These are phyloP conservation scores for Lipomyces sp. DNA, from an alignment of 805 yeast genomes.

Conservation along the genomic window DNA sequence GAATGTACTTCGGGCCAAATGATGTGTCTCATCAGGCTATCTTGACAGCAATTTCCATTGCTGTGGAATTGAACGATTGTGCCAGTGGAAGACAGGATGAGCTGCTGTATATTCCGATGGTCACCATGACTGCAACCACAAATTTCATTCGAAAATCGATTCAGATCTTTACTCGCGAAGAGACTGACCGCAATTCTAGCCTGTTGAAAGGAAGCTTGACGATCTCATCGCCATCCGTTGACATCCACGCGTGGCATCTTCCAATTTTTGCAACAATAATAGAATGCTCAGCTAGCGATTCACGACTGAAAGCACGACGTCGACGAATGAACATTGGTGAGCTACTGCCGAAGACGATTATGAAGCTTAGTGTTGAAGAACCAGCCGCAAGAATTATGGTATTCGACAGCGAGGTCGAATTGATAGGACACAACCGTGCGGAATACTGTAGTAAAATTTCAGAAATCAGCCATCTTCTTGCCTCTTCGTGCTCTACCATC, in stretches of 20 bases:
- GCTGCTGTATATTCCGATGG: slow-evolving; percentile 48
- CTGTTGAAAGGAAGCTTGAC: slow-evolving; percentile 44
- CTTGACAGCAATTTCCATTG: slow-evolving; percentile 45
- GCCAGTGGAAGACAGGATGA: slow-evolving; percentile 44
- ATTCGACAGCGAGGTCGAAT: slow-evolving; percentile 19
- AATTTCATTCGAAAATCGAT: slow-evolving; percentile 47
- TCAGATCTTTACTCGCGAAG: slow-evolving; percentile 41
- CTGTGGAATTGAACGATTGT: slow-evolving; percentile 44
- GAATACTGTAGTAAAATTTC: slow-evolving; percentile 6
- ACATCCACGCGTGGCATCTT: slow-evolving; percentile 46
- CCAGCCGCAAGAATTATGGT: slow-evolving; percentile 45
- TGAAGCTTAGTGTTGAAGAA: slow-evolving; percentile 44
- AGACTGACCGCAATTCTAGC: slow-evolving; percentile 40
- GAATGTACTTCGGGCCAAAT: slow-evolving; percentile 44
- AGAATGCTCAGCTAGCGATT: slow-evolving; percentile 20
- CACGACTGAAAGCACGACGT: slow-evolving; percentile 2
- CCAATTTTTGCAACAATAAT: slow-evolving; percentile 42
- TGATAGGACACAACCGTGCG: background rate
- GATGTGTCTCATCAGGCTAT: slow-evolving; percentile 51
- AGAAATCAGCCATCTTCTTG: slow-evolving; percentile 43
- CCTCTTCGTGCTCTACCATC: slow-evolving; percentile 44
- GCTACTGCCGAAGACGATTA: slow-evolving; percentile 40
- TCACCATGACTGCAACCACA: slow-evolving; percentile 45
- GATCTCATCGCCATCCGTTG: slow-evolving; percentile 48
- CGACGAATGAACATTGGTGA: slow-evolving; percentile 13